Percentiles rank a stretch among this genome's conserved stretches.
These are phyloP conservation scores for Coniella vitis DNA, from an alignment of 2,329 filamentous ascomycete genomes.

Conservation along the genomic window DNA sequence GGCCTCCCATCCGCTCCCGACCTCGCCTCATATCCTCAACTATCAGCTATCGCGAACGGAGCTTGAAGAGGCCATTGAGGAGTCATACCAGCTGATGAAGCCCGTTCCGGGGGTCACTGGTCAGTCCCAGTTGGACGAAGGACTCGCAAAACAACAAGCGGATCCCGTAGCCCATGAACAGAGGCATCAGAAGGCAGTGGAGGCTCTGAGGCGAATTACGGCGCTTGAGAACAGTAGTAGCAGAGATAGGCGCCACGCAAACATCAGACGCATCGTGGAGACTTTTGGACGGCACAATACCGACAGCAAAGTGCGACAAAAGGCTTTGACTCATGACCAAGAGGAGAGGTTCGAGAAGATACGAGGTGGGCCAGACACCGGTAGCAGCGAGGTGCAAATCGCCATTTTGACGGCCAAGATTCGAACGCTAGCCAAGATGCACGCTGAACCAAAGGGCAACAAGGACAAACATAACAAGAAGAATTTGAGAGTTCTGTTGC, in stretches of 20 bases:
- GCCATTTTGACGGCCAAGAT: conserved; percentile 95
- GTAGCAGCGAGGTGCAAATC: conserved; percentile 95
- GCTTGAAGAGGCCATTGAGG: conserved; percentile 57
- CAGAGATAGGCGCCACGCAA: conserved; percentile 72
- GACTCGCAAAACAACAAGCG: conserved; percentile 20
- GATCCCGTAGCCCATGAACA: conserved; percentile 38
- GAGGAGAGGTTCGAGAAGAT: conserved; percentile 31
- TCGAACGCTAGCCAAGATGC: conserved; percentile 64
- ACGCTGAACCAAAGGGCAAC: conserved; percentile 61
- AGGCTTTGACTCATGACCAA: conserved; percentile 42
- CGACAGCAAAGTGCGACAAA: conserved; percentile 61
- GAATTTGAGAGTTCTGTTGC: conserved; percentile 77
- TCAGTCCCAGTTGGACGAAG: background rate
- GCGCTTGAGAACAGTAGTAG: conserved; percentile 69
- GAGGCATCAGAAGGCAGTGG: conserved; percentile 60
- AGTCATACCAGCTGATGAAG: conserved; percentile 62
- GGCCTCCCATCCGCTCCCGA: conserved; percentile 37
- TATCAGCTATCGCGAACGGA: conserved; percentile 65
- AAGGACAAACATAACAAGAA: conserved; percentile 94
- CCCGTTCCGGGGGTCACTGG: conserved; percentile 32
- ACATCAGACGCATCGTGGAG: conserved; percentile 77
- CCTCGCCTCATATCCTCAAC: conserved; percentile 56
- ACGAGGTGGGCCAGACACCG: conserved; percentile 85
- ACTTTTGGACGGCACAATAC: conserved; percentile 89
- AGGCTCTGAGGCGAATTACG: conserved; percentile 75